Percentiles rank a stretch among this genome's conserved stretches.
Evolutionary conservation across 192 early-diverging fungal genomes (phyloP).

Genomic region (Coemansia sp.): DNA sequence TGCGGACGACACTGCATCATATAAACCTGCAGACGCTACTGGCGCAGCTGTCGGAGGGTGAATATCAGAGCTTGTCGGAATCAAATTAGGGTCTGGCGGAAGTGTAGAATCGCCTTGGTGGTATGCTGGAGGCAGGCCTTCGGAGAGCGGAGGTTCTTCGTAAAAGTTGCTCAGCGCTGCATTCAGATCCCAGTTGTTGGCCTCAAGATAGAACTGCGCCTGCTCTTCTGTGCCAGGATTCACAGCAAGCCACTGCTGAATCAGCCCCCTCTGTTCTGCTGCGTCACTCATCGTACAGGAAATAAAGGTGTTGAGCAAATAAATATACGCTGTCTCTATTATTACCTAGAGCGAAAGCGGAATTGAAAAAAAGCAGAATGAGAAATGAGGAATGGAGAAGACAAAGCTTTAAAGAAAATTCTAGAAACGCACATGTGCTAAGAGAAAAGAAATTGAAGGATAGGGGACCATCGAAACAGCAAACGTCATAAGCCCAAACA

Average conservation of each 20-base stretch:
- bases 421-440: no score
- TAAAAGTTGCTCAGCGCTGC: slow-evolving; percentile 70
- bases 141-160: slow-evolving; percentile 60
- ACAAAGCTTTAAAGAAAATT: no score
- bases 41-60: slow-evolving; percentile 30
- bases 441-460: background rate
- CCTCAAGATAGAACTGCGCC: slow-evolving; percentile 74
- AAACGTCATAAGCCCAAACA: no score
- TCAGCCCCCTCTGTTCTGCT: slow-evolving; percentile 55
- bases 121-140: slow-evolving; percentile 33
- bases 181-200: slow-evolving; percentile 77
- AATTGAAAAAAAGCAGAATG: no score
- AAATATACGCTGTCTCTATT: no score
- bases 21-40: slow-evolving; percentile 35
- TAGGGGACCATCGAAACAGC: no score
- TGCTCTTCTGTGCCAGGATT: slow-evolving; percentile 57
- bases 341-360: no score
- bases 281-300: slow-evolving; percentile 29
- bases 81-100: slow-evolving; percentile 43
- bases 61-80: slow-evolving; percentile 3
- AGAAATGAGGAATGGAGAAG: no score
- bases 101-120: slow-evolving; percentile 39
- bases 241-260: slow-evolving; percentile 61
- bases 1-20: slow-evolving; percentile 9
- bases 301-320: no score